Base-by-base conservation (phyloP, 1,284 basidiomycete species). In the Cryptococcus wingfieldii region DNA sequence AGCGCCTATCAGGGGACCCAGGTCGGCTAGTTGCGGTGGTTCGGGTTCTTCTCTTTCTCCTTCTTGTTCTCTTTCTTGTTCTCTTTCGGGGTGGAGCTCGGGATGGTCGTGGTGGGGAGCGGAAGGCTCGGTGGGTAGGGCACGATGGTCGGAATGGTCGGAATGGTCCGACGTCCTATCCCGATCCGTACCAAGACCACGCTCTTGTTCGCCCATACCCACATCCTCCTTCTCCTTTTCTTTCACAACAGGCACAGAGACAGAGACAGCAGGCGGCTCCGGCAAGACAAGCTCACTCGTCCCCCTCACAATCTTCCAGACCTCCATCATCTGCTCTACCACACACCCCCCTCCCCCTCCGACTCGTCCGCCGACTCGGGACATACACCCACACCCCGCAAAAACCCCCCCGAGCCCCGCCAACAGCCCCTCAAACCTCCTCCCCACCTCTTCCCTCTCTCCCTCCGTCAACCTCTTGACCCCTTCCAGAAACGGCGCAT, bases 1-100 rank as follows among this genome's bases (percentile, higher is more conserved):
- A 10, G 77, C 71, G 14, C 88, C 88, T 1, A 90, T 77, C 27
- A 90, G 72, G 3, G 85, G 84, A 2, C 89, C 89, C 0, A 89
- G 66, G 64, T 89, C 84, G 23, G 70, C 70, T 50, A 23, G 23
- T 23, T 23, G 23, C 23, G 23, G 19, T 19, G 1, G 19, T 19
- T 19, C 19, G 19, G 19, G 2, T 23, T 23, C 23, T 23, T 23
- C 23, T 23, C 61, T 7, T 10, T 34, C 31, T 34, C 2, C 2
- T 10, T 34, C 31, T 10, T 1, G 3, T 34, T 60, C 51, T 69
- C 1, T 2, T 61, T 56, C 12, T 38, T 38, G 14, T 52, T 38
- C 39, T 3, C 12, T 7, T 14, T 47, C 37, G 58, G 49, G 45
- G 31, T 31, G 31, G 7, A 7, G n/a, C n/a, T n/a, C n/a, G 6